A percentile compares a stretch with the other conserved stretches of the same genome.
Evolutionary conservation across 495 filamentous ascomycete species (phyloP).

Genomic region (Xylona heveae): DNA sequence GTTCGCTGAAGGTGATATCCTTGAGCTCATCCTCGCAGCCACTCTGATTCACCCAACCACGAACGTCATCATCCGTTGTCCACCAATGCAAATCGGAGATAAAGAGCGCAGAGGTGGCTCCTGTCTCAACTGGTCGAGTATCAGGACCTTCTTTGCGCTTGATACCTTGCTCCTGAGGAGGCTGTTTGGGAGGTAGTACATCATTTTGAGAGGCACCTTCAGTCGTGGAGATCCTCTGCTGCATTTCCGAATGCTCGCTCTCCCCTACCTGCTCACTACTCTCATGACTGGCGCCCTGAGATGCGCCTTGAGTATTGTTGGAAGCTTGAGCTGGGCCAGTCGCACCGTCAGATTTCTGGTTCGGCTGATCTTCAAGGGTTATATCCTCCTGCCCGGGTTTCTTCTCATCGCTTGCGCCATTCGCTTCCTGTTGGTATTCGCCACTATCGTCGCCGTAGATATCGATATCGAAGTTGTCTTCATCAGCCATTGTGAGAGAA

Average conservation of each 20-base stretch:
- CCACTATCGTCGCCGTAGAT: slow-evolving; percentile 8
- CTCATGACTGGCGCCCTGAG: background rate
- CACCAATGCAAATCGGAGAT: slow-evolving; percentile 89
- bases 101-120: slow-evolving; percentile 62
- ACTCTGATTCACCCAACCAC: slow-evolving; percentile 64
- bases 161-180: slow-evolving; percentile 35
- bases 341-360: background rate
- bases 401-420: background rate
- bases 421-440: slow-evolving; percentile 2
- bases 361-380: slow-evolving; percentile 1
- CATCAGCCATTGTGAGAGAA: slow-evolving; percentile 8
- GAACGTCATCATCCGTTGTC: slow-evolving; percentile 87
- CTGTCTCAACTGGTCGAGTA: slow-evolving; percentile 56
- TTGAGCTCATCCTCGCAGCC: slow-evolving; percentile 65
- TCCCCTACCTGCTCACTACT: background rate
- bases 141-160: slow-evolving; percentile 61
- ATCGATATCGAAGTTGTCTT: slow-evolving; percentile 9
- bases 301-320: background rate
- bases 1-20: slow-evolving; percentile 89
- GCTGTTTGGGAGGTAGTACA: slow-evolving; percentile 3
- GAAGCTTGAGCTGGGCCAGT: background rate
- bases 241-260: slow-evolving; percentile 10
- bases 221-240: slow-evolving; percentile 25
- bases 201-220: slow-evolving; percentile 20
- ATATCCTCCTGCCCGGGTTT: slow-evolving; percentile 1